Percentiles rank a stretch among this genome's conserved stretches.
Evolutionary conservation across 1,284 basidiomycete genomes (phyloP).

Genomic region (Ganoderma multipileum): DNA sequence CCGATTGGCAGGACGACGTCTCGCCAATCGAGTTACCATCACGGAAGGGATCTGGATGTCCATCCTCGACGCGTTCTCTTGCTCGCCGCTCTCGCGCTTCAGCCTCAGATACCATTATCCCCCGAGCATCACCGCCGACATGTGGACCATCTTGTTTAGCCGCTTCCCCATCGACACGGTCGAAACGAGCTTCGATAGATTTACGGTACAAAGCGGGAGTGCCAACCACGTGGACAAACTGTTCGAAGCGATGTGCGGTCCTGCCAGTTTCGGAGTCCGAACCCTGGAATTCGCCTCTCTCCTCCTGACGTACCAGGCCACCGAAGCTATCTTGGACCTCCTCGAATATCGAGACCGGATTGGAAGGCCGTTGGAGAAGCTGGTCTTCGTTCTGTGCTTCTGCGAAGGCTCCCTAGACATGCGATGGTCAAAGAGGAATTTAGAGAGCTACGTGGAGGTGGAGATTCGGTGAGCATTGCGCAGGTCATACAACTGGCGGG

Average conservation of each 20-base stretch:
- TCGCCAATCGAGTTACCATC: not conserved
- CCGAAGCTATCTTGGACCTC: not conserved
- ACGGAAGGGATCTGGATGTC: too few species aligned
- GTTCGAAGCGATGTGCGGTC: not conserved
- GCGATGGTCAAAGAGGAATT: too few species aligned
- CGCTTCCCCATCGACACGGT: not conserved
- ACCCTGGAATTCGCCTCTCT: not conserved
- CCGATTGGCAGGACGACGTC: too few species aligned
- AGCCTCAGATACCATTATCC: too few species aligned
- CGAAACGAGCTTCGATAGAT: not conserved
- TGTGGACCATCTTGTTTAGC: not conserved
- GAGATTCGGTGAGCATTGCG: too few species aligned
- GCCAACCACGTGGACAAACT: not conserved
- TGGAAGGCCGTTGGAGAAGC: too few species aligned
- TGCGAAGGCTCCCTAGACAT: too few species aligned
- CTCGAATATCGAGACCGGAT: not conserved
- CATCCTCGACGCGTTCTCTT: too few species aligned
- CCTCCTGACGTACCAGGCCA: not conserved
- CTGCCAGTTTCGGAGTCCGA: not conserved
- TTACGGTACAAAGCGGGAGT: not conserved
- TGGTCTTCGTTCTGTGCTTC: too few species aligned
- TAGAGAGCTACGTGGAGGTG: too few species aligned
- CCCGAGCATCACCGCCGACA: not conserved
- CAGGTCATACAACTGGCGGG: too few species aligned
- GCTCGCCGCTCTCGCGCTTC: too few species aligned